Conservation (phyloP, 2,329 filamentous ascomycete genomes). For the Cryphonectria carpinicola region DNA sequence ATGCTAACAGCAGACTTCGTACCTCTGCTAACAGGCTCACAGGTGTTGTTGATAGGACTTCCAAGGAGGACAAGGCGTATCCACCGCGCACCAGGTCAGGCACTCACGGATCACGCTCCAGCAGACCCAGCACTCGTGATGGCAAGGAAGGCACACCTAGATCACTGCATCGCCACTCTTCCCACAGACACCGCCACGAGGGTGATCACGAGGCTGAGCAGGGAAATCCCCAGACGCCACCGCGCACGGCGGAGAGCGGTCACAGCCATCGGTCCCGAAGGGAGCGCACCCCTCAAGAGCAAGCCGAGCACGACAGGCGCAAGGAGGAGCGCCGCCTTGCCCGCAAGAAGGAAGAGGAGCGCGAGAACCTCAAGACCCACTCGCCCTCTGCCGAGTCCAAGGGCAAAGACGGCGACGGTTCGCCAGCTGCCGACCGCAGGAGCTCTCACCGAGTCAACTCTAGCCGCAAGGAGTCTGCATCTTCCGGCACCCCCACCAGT, state of each 20-base stretch:
- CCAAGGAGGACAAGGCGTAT: constrained; percentile 40
- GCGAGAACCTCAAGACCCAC: constrained; percentile 32
- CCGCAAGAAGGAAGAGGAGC: constrained; percentile 38
- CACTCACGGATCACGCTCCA: constrained; percentile 34
- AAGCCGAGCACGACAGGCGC: constrained; percentile 53
- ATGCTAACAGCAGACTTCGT: constrained; percentile 37
- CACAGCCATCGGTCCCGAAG: constrained; percentile 39
- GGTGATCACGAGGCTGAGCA: constrained; percentile 40
- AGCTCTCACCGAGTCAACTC: constrained; percentile 48
- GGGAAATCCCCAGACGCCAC: constrained; percentile 44
- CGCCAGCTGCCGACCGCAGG: constrained; percentile 39
- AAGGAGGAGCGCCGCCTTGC: constrained; percentile 50
- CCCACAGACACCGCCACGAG: constrained; percentile 45
- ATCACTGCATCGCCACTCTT: constrained; percentile 37
- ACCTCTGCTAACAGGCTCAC: constrained; percentile 59
- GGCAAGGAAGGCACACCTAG: constrained; percentile 38
- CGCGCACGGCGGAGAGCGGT: constrained; percentile 51
- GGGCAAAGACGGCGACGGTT: constrained; percentile 40
- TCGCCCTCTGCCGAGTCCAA: constrained; percentile 36
- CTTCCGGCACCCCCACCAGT: constrained; percentile 31
- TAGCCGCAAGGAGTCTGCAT: constrained; percentile 38
- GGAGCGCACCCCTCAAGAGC: constrained; percentile 53
- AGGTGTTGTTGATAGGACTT: constrained; percentile 53
- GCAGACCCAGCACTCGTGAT: constrained; percentile 36
- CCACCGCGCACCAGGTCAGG: constrained; percentile 34